phyloP scores from a whole-genome alignment of 192 early-diverging fungal species.

The Backusella liffmaniae region DNA sequence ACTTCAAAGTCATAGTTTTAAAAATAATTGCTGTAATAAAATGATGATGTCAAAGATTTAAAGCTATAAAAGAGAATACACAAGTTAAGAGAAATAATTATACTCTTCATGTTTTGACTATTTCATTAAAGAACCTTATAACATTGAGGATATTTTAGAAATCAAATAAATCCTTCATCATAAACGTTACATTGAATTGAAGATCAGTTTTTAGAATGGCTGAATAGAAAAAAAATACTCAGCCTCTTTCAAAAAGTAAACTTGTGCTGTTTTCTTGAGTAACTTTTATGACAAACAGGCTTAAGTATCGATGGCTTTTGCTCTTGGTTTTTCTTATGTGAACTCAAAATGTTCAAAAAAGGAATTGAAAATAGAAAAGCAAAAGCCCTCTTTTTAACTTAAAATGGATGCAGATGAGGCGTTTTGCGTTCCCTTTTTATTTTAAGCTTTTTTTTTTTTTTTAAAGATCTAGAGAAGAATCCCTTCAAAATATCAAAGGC shows the following conservation, averaged over 20 bases:
- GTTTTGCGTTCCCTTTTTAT: neutral
- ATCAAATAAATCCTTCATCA: neutral
- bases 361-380: neutral
- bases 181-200: neutral
- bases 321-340: neutral
- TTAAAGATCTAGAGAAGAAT: neutral
- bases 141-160: neutral
- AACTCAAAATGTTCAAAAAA: neutral
- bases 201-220: neutral
- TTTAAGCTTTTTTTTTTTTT: neutral
- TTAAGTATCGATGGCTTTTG: neutral
- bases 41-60: neutral
- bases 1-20: neutral
- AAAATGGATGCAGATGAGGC: constrained; percentile 4
- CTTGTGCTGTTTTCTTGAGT: neutral
- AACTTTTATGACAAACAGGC: neutral
- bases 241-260: constrained; percentile 3
- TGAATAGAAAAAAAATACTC: neutral
- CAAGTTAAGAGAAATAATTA: no score
- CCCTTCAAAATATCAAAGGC: neutral
- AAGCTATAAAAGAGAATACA: no score
- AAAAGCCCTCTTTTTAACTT: constrained; percentile 4
- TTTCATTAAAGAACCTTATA: neutral
- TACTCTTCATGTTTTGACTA: neutral
- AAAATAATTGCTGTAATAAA: neutral